A percentile compares a stretch with the other conserved stretches of the same genome.
Conservation (phyloP, 805 yeast genomes). For the Candida parachauliodes region DNA sequence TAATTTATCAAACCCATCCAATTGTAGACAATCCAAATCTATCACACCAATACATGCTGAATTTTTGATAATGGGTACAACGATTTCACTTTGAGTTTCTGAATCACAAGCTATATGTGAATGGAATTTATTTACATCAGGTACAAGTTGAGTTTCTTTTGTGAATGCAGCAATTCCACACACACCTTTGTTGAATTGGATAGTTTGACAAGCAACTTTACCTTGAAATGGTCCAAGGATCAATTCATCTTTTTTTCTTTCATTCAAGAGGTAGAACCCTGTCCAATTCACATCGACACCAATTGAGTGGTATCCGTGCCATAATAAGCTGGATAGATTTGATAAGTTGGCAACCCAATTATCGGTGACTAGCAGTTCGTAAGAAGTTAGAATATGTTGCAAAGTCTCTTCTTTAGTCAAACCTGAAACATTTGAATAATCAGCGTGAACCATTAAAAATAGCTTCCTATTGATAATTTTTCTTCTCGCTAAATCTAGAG, state of each 20-base stretch:
- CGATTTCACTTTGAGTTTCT: conserved; percentile 88
- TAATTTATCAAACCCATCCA: conserved; percentile 60
- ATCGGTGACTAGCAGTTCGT: conserved; percentile 62
- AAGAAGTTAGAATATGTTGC: conserved; percentile 54
- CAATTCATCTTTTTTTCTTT: conserved; percentile 38
- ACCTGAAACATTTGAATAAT: conserved; percentile 51
- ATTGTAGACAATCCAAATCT: conserved; percentile 75
- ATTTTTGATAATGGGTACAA: conserved; percentile 66
- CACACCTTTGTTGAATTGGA: conserved; percentile 78
- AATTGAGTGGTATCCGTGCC: conserved; percentile 80
- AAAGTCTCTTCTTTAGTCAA: conserved; percentile 51
- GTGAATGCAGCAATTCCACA: conserved; percentile 80
- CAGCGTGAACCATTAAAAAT: conserved; percentile 72
- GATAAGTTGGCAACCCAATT: conserved; percentile 91
- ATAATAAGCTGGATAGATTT: conserved; percentile 79
- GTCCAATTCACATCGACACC: conserved; percentile 76
- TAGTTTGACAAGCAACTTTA: conserved; percentile 90
- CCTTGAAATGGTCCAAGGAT: conserved; percentile 94
- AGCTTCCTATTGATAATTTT: no score
- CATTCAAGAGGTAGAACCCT: conserved; percentile 73
- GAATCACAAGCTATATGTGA: conserved; percentile 98
- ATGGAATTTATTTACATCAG: conserved; percentile 73
- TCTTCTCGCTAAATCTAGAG: no score
- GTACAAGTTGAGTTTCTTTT: conserved; percentile 65
- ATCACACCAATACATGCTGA: conserved; percentile 63